These are phyloP conservation scores for Alternaria arbusti DNA, from an alignment of 2,329 filamentous ascomycete genomes.

Conservation along the genomic window DNA sequence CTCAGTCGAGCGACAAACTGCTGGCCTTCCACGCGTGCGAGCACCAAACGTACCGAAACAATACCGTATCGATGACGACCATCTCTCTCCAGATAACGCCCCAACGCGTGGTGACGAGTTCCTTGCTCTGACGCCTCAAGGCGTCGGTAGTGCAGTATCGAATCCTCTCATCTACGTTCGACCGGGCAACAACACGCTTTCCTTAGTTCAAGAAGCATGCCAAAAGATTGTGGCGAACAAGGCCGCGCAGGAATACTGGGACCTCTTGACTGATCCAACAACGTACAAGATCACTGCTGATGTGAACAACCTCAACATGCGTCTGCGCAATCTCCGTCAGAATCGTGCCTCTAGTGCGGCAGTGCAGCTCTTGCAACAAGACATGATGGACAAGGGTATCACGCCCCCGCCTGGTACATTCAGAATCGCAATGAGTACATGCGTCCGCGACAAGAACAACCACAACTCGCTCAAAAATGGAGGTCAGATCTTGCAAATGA, in stretches of 20 bases:
- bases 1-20: constrained; percentile 30
- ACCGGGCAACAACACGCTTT: constrained; percentile 66
- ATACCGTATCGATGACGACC: constrained; percentile 36
- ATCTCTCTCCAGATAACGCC: constrained; percentile 29
- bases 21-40: constrained; percentile 45
- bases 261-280: constrained; percentile 64
- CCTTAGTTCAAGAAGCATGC: constrained; percentile 71
- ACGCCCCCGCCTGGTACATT: constrained; percentile 61
- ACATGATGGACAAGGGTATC: constrained; percentile 36
- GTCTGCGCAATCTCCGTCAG: constrained; percentile 70
- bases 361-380: constrained; percentile 61
- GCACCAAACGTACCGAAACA: constrained; percentile 36
- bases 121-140: constrained; percentile 29
- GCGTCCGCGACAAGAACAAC: constrained; percentile 79
- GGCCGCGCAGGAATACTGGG: constrained; percentile 79
- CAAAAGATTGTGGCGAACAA: constrained; percentile 65
- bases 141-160: constrained; percentile 30
- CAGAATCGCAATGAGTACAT: constrained; percentile 75
- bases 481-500: constrained; percentile 64
- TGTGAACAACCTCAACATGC: constrained; percentile 69
- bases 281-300: constrained; percentile 73
- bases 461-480: constrained; percentile 70
- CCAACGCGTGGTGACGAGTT: constrained; percentile 41
- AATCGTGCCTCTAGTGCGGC: constrained; percentile 70
- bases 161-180: constrained; percentile 51